Percentiles rank a stretch among this genome's conserved stretches.
Conservation (phyloP, 306 rosid species). For the Phaseolus lunatus region DNA sequence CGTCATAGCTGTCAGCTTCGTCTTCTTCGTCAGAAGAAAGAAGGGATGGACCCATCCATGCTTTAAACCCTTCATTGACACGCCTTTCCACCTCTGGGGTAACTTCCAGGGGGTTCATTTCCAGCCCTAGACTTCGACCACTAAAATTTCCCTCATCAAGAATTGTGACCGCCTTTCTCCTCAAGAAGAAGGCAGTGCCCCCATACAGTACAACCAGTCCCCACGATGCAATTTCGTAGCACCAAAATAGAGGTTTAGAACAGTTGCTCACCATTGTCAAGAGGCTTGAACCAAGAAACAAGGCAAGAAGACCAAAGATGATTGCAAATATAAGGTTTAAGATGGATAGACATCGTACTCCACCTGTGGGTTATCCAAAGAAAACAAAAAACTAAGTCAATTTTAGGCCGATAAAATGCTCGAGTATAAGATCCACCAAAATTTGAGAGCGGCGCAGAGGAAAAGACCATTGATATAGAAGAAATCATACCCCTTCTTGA, state of each 20-base stretch:
- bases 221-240: slow-evolving; percentile 86
- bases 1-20: slow-evolving; percentile 69
- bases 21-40: slow-evolving; percentile 97
- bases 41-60: slow-evolving; percentile 98
- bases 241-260: slow-evolving; percentile 90
- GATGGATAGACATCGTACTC: slow-evolving; percentile 89
- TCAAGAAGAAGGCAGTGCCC: slow-evolving; percentile 84
- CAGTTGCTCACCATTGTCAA: slow-evolving; percentile 86
- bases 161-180: slow-evolving; percentile 75
- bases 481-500: slow-evolving; percentile 78
- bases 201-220: slow-evolving; percentile 80
- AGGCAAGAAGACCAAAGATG: slow-evolving; percentile 83
- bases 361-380: slow-evolving; percentile 67
- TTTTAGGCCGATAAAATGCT: slow-evolving; percentile 16
- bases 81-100: slow-evolving; percentile 92
- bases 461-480: slow-evolving; percentile 29
- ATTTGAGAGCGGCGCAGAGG: background rate
- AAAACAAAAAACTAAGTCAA: slow-evolving; percentile 4
- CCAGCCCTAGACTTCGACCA: slow-evolving; percentile 79
- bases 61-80: slow-evolving; percentile 85
- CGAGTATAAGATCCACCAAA: slow-evolving; percentile 22
- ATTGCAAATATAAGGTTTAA: slow-evolving; percentile 78
- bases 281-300: slow-evolving; percentile 96
- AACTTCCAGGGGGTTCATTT: slow-evolving; percentile 76
- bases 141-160: slow-evolving; percentile 74